These are phyloP conservation scores for Eimeria maxima DNA, from an alignment of 169 alveolate genomes.

Conservation along the genomic window DNA sequence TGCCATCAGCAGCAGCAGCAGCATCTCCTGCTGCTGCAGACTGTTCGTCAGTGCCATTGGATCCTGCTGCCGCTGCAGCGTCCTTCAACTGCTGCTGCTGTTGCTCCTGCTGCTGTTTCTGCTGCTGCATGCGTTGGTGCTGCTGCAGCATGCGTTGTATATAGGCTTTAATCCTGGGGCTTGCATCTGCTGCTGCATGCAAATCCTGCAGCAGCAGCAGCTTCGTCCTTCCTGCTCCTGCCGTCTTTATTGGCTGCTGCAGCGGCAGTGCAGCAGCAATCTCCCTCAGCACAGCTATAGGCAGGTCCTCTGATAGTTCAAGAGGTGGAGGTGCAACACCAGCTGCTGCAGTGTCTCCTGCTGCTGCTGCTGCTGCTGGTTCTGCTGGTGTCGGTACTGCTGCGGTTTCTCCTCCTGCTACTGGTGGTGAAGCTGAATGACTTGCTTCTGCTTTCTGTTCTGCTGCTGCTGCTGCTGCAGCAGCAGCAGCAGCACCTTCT, in stretches of 20 bases:
- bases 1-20: not conserved
- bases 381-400: not conserved
- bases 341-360: not conserved
- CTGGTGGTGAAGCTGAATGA: not conserved
- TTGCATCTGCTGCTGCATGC: conserved; percentile 8
- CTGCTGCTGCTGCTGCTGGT: conserved; percentile 51
- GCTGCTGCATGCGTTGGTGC: conserved; percentile 57
- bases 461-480: conserved; percentile 28
- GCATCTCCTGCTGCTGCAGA: not conserved
- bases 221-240: conserved; percentile 73
- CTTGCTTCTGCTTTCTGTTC: conserved; percentile 59
- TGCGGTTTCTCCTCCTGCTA: too few relatives aligned
- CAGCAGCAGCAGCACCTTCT: conserved; percentile 21
- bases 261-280: conserved; percentile 72
- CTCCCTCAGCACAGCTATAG: conserved; percentile 72
- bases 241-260: conserved; percentile 51
- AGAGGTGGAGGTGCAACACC: too few relatives aligned
- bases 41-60: not conserved
- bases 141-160: conserved; percentile 64
- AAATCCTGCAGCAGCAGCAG: conserved; percentile 35
- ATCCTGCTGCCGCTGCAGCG: conserved; percentile 15
- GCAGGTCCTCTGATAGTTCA: conserved; percentile 18
- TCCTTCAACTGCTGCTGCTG: conserved; percentile 8
- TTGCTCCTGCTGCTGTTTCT: too few relatives aligned
- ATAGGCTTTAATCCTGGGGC: conserved; percentile 28